Conservation (phyloP, 2,329 filamentous ascomycete species). For the Diplodia corticola region DNA sequence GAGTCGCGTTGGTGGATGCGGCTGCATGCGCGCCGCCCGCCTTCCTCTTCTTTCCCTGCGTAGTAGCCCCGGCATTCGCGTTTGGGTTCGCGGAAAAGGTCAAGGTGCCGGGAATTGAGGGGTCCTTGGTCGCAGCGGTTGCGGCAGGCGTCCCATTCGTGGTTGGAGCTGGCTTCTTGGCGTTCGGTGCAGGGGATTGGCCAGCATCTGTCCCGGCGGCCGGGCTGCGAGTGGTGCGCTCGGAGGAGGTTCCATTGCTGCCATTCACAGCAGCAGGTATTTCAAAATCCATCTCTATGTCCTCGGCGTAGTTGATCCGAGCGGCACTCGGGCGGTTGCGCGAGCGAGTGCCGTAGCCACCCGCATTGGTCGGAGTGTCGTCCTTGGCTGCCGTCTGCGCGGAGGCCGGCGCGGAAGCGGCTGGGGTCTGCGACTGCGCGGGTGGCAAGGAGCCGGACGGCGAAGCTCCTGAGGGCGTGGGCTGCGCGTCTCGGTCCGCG, state of each 20-base stretch:
- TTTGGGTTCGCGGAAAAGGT: slow-evolving; percentile 56
- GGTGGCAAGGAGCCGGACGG: slow-evolving; percentile 29
- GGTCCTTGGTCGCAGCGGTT: slow-evolving; percentile 38
- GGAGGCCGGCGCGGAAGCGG: slow-evolving; percentile 31
- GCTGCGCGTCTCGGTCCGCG: slow-evolving; percentile 21
- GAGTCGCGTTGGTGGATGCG: slow-evolving; percentile 2
- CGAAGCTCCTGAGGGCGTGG: slow-evolving; percentile 27
- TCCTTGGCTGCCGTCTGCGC: slow-evolving; percentile 38
- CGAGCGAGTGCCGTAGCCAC: slow-evolving; percentile 88
- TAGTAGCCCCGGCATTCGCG: slow-evolving; percentile 26
- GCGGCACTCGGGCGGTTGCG: slow-evolving; percentile 79
- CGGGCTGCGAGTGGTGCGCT: slow-evolving; percentile 39
- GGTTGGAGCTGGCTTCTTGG: slow-evolving; percentile 42
- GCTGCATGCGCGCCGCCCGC: slow-evolving; percentile 12
- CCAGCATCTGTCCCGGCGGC: slow-evolving; percentile 34
- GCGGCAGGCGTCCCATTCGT: slow-evolving; percentile 40
- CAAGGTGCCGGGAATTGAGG: slow-evolving; percentile 57
- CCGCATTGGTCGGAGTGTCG: slow-evolving; percentile 42
- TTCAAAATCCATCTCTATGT: slow-evolving; percentile 89
- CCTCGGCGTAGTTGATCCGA: slow-evolving; percentile 94
- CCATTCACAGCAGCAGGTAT: slow-evolving; percentile 54
- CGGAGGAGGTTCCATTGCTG: slow-evolving; percentile 58
- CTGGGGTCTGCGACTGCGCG: slow-evolving; percentile 35
- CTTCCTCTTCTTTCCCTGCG: slow-evolving; percentile 22
- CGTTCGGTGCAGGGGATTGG: slow-evolving; percentile 34